Evolutionary conservation across 2,329 filamentous ascomycete species (phyloP), one percentile per base, ranked within the genome.

Genomic region (Verticillium zaregamsianum): DNA sequence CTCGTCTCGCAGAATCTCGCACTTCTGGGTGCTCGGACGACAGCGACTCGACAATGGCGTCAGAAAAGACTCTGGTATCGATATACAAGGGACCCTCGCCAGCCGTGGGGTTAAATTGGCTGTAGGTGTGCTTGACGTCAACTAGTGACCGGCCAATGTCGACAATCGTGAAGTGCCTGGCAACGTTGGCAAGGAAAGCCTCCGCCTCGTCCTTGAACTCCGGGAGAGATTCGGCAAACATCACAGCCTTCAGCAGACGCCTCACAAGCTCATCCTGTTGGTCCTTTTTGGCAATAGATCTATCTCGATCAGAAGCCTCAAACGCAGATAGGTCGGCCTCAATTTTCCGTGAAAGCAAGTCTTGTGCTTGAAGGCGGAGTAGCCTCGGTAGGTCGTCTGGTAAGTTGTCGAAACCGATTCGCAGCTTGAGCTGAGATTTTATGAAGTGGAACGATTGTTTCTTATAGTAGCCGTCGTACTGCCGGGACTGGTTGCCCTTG

Each of bases 401-500:
- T 14, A 98, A 80, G 68, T 85, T 90, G 70, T 99, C 95, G 64
- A 87, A 87, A 4, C 95, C 95, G 62, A 99, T 90, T 60, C 94
- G 87, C 35, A 99, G 81, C 78, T 98, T 99, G 59, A 97, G 81
- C 69, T 98, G 93, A 0, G 93, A 86, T 67, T 90, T 92, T 70
- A 99, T 88, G 69, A 98, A 83, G 64, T 93, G 88, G 67, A 97
- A 87, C 0, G 96, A 92, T 75, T 99, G 93, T 71, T 91, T 90
- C 78, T 98, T 98, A 80, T 99, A 97, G 73, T 91, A 95, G 0
- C 80, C 80, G 69, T 98, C 94, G 32, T 79, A 78, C 39, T 90
- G 87, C 67, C 90, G 90, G 62, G 77, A 77, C 62, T 82, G 76
- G 40, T 72, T 76, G 17, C 74, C 77, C 67, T 83, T 86, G 23